These are phyloP conservation scores for Aristolochia californica DNA, from an alignment of 164 flowering plant species.

Conservation along the genomic window DNA sequence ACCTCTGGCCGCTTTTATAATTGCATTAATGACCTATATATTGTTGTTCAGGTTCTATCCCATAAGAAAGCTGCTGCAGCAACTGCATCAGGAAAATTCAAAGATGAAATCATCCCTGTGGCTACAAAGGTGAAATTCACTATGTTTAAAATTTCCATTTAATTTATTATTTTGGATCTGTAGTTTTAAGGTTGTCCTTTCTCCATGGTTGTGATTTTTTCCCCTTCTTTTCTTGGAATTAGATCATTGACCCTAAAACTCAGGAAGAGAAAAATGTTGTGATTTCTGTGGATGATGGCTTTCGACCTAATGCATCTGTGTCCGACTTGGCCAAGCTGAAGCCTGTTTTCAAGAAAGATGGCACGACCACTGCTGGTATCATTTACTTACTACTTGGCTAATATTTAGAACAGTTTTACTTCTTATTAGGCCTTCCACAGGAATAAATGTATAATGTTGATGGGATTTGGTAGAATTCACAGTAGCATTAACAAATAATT, in stretches of 20 bases:
- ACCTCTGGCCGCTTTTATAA: neutral
- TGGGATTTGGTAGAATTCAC: too few species aligned
- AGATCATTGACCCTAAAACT: slow-evolving; percentile 92
- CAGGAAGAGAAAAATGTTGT: slow-evolving; percentile 71
- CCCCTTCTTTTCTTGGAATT: slow-evolving; percentile 1
- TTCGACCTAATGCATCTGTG: slow-evolving; percentile 55
- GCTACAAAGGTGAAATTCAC: slow-evolving; percentile 51
- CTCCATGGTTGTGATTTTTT: neutral
- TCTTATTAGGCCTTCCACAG: too few species aligned
- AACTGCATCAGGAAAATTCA: slow-evolving; percentile 83
- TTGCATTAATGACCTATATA: neutral
- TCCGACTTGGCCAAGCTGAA: slow-evolving; percentile 63
- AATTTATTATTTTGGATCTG: neutral
- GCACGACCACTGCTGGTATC: slow-evolving; percentile 91
- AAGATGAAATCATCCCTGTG: slow-evolving; percentile 92
- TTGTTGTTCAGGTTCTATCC: slow-evolving; percentile 76
- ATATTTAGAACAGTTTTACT: too few species aligned
- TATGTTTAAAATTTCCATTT: neutral
- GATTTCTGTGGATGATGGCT: slow-evolving; percentile 85
- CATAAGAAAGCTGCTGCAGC: slow-evolving; percentile 93
- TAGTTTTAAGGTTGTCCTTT: neutral
- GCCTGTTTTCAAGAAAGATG: slow-evolving; percentile 82
- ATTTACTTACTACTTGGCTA: neutral
- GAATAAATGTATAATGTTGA: too few species aligned
- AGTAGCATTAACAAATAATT: too few species aligned